A percentile compares a stretch with the other conserved stretches of the same genome.
Conservation (phyloP, 1,284 basidiomycete genomes). For the Rhodotorula glutinis region DNA sequence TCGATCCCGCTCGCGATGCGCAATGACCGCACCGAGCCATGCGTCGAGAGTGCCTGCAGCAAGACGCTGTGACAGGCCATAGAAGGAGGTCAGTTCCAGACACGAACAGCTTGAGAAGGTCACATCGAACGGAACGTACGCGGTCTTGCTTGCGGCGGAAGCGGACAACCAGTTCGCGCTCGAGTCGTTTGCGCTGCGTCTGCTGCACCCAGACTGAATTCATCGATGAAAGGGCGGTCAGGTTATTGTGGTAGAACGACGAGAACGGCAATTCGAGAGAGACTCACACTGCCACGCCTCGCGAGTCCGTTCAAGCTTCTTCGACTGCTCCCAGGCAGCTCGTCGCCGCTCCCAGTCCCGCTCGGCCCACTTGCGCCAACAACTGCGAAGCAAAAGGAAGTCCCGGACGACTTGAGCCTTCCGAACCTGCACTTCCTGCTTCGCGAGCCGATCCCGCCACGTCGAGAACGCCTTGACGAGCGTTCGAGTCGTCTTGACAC, state of each 20-base stretch:
- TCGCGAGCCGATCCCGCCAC: constrained; percentile 12
- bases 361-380: constrained; percentile 19
- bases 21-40: constrained; percentile 26
- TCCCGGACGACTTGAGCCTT: constrained; percentile 23
- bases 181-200: constrained; percentile 7
- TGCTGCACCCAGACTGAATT: constrained; percentile 22
- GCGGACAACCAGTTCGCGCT: not conserved
- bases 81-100: not conserved
- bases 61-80: constrained; percentile 1
- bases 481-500: not conserved
- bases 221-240: not conserved
- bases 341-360: constrained; percentile 10
- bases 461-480: not conserved
- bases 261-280: no score
- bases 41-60: not conserved
- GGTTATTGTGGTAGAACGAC: no score
- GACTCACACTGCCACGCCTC: constrained; percentile 28
- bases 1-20: constrained; percentile 17
- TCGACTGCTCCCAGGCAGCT: constrained; percentile 12
- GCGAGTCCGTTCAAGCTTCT: constrained; percentile 1
- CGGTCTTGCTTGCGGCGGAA: constrained; percentile 1
- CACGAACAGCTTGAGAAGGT: not conserved
- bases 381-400: constrained; percentile 17
- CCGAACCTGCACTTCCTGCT: not conserved
- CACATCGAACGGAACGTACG: not conserved